These are phyloP conservation scores for Gossypium gossypioides DNA, from an alignment of 441 rosid species.

Conservation along the genomic window DNA sequence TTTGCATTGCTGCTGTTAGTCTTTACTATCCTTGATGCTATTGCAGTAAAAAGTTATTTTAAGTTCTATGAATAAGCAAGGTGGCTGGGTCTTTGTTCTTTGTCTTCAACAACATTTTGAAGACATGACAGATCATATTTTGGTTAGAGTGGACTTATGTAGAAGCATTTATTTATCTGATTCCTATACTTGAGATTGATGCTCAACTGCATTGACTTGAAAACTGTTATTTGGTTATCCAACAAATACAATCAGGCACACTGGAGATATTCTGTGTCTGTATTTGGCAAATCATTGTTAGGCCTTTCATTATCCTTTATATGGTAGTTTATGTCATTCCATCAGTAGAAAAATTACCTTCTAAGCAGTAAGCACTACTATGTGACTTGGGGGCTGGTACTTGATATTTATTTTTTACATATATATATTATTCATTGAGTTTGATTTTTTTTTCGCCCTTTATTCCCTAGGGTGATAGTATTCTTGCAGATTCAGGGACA, in stretches of 20 bases:
- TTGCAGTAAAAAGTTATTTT: too few species aligned
- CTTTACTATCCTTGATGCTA: background rate
- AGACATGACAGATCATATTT: background rate
- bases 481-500: constrained; percentile 96
- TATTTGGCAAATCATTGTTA: background rate
- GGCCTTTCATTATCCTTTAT: background rate
- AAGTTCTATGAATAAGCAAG: too few species aligned
- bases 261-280: background rate
- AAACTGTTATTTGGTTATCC: background rate
- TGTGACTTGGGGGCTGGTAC: background rate
- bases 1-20: background rate
- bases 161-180: background rate
- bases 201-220: constrained; percentile 1
- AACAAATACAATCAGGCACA: background rate
- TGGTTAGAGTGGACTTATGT: background rate
- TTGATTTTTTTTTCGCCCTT: background rate
- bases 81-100: background rate
- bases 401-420: background rate
- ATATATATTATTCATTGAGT: background rate
- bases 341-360: background rate
- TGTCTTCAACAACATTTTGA: background rate
- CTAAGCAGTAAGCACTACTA: background rate
- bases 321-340: background rate
- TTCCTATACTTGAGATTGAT: background rate
- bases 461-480: constrained; percentile 63